Evolutionary conservation across 1,284 basidiomycete genomes (phyloP).

Genomic region (Puccinia sorghi): DNA sequence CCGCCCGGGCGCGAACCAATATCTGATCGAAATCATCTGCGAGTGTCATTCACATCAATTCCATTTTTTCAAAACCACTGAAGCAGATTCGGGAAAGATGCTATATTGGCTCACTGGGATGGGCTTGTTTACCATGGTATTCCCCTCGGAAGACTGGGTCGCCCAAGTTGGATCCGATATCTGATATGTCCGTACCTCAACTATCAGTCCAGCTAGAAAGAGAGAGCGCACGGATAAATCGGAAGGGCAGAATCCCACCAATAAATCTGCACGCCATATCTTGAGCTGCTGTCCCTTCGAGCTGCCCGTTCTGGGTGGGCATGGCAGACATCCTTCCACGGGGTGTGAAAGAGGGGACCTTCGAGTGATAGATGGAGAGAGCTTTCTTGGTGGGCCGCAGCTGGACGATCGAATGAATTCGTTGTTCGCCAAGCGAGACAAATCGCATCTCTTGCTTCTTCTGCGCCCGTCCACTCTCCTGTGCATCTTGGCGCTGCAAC

Average conservation of each 20-base stretch:
- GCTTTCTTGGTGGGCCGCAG: too few relatives aligned
- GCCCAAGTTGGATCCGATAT: conserved; percentile 46
- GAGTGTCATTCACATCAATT: neutral
- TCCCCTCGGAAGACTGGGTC: conserved; percentile 44
- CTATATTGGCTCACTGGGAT: conserved; percentile 4
- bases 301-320: neutral
- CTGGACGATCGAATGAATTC: too few relatives aligned
- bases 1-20: conserved; percentile 10
- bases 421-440: too few relatives aligned
- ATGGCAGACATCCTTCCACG: too few relatives aligned
- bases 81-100: neutral
- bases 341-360: too few relatives aligned
- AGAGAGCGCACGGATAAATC: neutral
- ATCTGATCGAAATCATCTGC: conserved; percentile 34
- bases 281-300: neutral
- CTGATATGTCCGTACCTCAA: neutral
- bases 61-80: neutral
- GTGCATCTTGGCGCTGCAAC: too few relatives aligned
- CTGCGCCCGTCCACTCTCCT: too few relatives aligned
- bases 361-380: too few relatives aligned
- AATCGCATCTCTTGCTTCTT: too few relatives aligned
- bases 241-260: neutral
- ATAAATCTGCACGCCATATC: neutral
- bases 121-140: conserved; percentile 38
- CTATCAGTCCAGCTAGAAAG: neutral